Conservation (phyloP, 192 early-diverging fungal genomes). For the Coemansia sp. region DNA sequence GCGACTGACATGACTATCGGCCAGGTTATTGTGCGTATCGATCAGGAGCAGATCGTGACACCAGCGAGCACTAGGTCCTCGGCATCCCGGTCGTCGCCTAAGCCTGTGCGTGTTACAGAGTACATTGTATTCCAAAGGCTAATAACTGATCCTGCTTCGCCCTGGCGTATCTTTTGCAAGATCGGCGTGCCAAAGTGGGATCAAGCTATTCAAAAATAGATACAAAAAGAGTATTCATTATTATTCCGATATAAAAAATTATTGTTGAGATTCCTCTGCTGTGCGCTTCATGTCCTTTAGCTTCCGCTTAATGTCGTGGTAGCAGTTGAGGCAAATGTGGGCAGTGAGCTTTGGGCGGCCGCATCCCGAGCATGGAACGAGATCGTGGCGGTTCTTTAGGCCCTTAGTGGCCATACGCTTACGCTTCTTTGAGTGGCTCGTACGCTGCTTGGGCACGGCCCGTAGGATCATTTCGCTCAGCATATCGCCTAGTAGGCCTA, state of each 20-base stretch:
- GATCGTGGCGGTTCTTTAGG: constrained; percentile 67
- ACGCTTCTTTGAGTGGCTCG: constrained; percentile 88
- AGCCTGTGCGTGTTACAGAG: constrained; percentile 60
- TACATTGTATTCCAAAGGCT: constrained; percentile 70
- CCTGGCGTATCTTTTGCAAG: constrained; percentile 69
- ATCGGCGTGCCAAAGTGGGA: constrained; percentile 49
- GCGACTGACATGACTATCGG: constrained; percentile 51
- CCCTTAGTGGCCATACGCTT: constrained; percentile 79
- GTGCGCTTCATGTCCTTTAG: constrained; percentile 33
- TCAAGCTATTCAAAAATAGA: neutral
- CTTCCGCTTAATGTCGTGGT: constrained; percentile 61
- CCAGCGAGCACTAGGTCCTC: constrained; percentile 40
- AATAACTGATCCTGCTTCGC: constrained; percentile 58
- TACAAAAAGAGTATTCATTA: neutral
- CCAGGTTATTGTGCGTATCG: constrained; percentile 66
- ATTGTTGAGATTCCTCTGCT: constrained; percentile 12
- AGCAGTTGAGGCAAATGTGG: constrained; percentile 78
- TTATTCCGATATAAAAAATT: neutral
- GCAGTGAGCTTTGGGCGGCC: constrained; percentile 70
- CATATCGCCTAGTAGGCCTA: constrained; percentile 48
- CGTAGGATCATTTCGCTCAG: constrained; percentile 63
- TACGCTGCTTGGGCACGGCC: constrained; percentile 92
- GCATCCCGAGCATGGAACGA: constrained; percentile 74
- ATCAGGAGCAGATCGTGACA: constrained; percentile 60
- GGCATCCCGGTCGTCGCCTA: constrained; percentile 50